These are phyloP conservation scores for Spinellus fusiger DNA, from an alignment of 192 early-diverging fungal species.

Conservation along the genomic window DNA sequence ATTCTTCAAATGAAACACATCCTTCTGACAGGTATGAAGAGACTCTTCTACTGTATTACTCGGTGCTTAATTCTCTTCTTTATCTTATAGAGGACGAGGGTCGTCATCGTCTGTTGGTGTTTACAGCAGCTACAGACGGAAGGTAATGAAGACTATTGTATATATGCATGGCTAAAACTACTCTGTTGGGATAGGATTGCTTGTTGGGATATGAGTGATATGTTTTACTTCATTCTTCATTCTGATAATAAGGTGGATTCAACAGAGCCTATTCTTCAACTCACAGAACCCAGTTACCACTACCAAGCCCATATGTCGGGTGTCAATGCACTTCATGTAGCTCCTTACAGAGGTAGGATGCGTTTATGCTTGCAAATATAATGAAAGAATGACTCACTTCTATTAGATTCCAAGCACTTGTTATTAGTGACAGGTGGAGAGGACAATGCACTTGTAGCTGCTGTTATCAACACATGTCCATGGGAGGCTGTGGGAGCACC, in stretches of 20 bases:
- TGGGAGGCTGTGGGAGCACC: slow-evolving; percentile 2
- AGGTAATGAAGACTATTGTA: slow-evolving; percentile 5
- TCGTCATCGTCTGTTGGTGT: slow-evolving; percentile 36
- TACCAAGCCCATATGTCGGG: slow-evolving; percentile 52
- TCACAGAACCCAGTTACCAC: slow-evolving; percentile 25
- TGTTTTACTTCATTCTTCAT: neutral
- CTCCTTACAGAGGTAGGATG: slow-evolving; percentile 8
- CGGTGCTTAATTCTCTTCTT: neutral
- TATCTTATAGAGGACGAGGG: slow-evolving; percentile 9
- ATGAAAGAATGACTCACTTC: neutral
- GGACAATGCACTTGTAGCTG: slow-evolving; percentile 53
- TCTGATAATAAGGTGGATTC: slow-evolving; percentile 12
- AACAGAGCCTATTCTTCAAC: slow-evolving; percentile 12
- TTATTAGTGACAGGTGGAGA: slow-evolving; percentile 71
- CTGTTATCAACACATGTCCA: neutral
- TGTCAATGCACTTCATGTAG: slow-evolving; percentile 61
- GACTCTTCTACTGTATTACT: neutral
- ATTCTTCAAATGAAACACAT: slow-evolving; percentile 51
- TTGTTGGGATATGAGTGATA: slow-evolving; percentile 40
- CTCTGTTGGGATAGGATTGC: slow-evolving; percentile 26
- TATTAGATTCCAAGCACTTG: neutral
- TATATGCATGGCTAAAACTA: neutral
- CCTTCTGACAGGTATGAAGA: slow-evolving; percentile 24
- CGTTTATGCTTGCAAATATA: neutral
- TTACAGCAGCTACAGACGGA: slow-evolving; percentile 53